A percentile compares a stretch with the other conserved stretches of the same genome.
Conservation (phyloP, 1,139 yeast species). For the Saccharomyces hybrid region DNA sequence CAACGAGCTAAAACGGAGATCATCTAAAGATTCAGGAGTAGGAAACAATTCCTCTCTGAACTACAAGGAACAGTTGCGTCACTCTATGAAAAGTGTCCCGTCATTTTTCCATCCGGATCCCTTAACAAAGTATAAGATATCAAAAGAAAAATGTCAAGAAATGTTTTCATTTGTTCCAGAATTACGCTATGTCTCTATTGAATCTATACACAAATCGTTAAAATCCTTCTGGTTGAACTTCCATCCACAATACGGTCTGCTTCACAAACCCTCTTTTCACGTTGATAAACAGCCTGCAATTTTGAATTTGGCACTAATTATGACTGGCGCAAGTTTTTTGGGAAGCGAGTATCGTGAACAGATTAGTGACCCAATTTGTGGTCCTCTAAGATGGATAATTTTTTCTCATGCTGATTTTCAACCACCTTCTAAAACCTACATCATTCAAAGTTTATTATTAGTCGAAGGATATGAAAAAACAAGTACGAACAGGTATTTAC, state of each 20-base stretch:
- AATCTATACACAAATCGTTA: constrained; percentile 28
- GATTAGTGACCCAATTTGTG: constrained; percentile 45
- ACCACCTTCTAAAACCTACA: constrained; percentile 55
- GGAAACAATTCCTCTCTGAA: constrained; percentile 3
- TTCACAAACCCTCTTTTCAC: constrained; percentile 59
- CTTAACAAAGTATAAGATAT: constrained; percentile 10
- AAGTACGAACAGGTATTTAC: constrained; percentile 48
- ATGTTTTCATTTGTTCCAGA: constrained; percentile 26
- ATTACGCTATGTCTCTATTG: constrained; percentile 15
- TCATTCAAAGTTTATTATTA: constrained; percentile 55
- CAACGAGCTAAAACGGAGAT: constrained; percentile 13
- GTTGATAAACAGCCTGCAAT: constrained; percentile 47
- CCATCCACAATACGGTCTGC: constrained; percentile 55
- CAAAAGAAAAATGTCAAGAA: constrained; percentile 12
- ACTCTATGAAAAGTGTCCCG: constrained; percentile 17
- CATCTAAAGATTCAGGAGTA: constrained; percentile 5
- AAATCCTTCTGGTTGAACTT: constrained; percentile 49
- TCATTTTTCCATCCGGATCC: constrained; percentile 19
- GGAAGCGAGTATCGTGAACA: constrained; percentile 25
- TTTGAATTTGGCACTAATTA: constrained; percentile 47
- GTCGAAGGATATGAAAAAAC: constrained; percentile 65
- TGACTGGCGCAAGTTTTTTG: constrained; percentile 45
- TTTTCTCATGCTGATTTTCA: constrained; percentile 54
- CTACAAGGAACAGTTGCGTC: constrained; percentile 9
- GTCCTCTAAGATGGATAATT: constrained; percentile 55